Base-by-base conservation (phyloP, 1,284 basidiomycete species). In the Malassezia arunalokei region DNA sequence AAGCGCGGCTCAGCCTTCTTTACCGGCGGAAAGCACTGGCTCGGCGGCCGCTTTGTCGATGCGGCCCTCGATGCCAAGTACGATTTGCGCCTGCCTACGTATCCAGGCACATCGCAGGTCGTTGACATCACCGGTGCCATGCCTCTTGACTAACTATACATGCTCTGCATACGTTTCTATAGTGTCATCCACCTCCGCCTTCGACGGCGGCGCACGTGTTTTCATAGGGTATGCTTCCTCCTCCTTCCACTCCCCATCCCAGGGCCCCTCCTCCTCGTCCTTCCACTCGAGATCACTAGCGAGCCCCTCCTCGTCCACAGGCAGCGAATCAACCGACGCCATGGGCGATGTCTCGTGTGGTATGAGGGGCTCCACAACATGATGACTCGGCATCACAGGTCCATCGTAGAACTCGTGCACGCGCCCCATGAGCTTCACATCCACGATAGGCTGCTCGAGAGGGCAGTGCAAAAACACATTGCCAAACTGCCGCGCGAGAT, bases 21-120 rank as follows among this genome's bases (percentile, higher is more conserved):
- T 74, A 8, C 24, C 3, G 80, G 75, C 27, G 33, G 11, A 2
- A 87, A 90, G 8, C 94, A 98, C 77, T 95, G 88, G 73, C 78
- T 95, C 2, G 90, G 89, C 2, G 94, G 92, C 0, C 78, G 92
- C 47, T 98, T 98, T 70, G 79, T 96, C 14, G 82, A 87, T n/a
- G 54, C 59, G 15, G 52, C 51, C 17, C 33, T 65, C 6, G 63
- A 60, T 31, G 54, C 50, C 1, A 59, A 60, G 47, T 65, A 61
- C 42, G 61, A 59, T 32, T 52, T 69, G 4, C 47, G 54, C 50
- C 49, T 66, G 31, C 66, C 66, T 0, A 50, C 57, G 35, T 71
- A 71, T 43, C 64, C 57, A 3, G 65, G 56, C 1, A 57, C 57
- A 27, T 60, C 64, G 6, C 68, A 71, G 43, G 58, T 71, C 12